Evolutionary conservation across 2,329 filamentous ascomycete genomes (phyloP).

Genomic region (Clonostachys rhizophaga): DNA sequence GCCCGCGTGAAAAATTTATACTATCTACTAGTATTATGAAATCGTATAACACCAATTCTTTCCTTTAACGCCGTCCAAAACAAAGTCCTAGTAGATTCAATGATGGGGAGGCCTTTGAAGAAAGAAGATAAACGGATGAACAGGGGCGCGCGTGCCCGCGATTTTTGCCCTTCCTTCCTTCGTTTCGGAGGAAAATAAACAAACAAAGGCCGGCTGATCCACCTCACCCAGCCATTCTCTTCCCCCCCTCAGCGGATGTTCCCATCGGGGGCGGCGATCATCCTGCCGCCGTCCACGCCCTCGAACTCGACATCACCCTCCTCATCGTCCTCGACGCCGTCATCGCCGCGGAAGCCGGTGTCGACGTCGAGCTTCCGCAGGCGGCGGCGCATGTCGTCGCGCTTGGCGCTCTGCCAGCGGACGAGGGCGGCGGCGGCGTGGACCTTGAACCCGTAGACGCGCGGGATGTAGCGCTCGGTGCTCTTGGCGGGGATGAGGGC

Average conservation of each 20-base stretch:
- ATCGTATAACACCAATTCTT: too few relatives aligned
- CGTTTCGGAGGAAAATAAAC: too few relatives aligned
- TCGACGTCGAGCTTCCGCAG: constrained; percentile 70
- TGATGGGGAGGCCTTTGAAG: too few relatives aligned
- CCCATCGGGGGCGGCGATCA: background rate
- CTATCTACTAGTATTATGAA: too few relatives aligned
- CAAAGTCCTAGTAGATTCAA: too few relatives aligned
- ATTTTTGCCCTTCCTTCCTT: too few relatives aligned
- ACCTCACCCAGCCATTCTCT: too few relatives aligned
- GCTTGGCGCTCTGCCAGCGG: constrained; percentile 81
- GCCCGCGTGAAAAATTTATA: too few relatives aligned
- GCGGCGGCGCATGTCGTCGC: constrained; percentile 77
- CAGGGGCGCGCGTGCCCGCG: too few relatives aligned
- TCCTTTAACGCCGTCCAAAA: too few relatives aligned
- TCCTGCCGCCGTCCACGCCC: constrained; percentile 19
- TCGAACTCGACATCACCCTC: constrained; percentile 40
- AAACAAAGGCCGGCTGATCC: too few relatives aligned
- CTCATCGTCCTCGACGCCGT: constrained; percentile 54
- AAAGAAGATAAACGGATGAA: too few relatives aligned
- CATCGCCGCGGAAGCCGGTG: constrained; percentile 71
- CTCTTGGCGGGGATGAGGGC: constrained; percentile 84
- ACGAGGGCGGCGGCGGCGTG: constrained; percentile 84
- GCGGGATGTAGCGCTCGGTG: constrained; percentile 78
- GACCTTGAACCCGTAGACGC: constrained; percentile 92
- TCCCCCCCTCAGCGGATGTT: background rate